Conservation (phyloP, 768 basidiomycete species). For the Lactifluus echinatus region DNA sequence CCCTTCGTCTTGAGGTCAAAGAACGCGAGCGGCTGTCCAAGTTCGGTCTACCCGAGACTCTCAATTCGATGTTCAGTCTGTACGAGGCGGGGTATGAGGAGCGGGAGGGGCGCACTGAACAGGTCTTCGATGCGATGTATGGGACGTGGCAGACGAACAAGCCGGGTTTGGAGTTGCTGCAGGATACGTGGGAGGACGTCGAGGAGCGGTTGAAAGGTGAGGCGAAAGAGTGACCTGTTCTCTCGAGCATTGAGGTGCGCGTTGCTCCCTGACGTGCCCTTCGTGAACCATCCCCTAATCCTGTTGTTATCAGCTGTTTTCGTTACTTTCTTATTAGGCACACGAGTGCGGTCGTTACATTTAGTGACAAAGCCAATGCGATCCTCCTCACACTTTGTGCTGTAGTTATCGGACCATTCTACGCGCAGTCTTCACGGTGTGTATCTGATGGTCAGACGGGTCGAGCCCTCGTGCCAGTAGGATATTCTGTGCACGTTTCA, state of each 20-base stretch:
- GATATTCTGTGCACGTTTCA: neutral
- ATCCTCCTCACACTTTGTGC: too few species aligned
- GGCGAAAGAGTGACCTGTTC: neutral
- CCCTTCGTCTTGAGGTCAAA: constrained; percentile 18
- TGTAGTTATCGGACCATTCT: too few species aligned
- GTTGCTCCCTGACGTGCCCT: neutral
- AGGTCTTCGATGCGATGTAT: constrained; percentile 19
- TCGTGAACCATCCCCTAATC: neutral
- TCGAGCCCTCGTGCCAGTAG: neutral
- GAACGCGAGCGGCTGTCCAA: constrained; percentile 14
- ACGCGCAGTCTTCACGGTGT: neutral
- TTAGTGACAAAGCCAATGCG: neutral
- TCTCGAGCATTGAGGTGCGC: neutral
- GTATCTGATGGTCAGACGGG: neutral
- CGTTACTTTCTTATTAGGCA: neutral
- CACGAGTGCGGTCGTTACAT: neutral
- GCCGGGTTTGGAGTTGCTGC: constrained; percentile 18
- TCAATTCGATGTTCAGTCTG: neutral
- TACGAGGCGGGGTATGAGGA: neutral
- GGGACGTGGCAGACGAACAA: constrained; percentile 13
- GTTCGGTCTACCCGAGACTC: constrained; percentile 13
- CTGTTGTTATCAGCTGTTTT: neutral
- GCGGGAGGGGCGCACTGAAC: neutral
- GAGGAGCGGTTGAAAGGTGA: constrained; percentile 13
- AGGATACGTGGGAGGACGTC: constrained; percentile 18